Evolutionary conservation across 2,329 filamentous ascomycete species (phyloP).

Genomic region (Phoma sp.): DNA sequence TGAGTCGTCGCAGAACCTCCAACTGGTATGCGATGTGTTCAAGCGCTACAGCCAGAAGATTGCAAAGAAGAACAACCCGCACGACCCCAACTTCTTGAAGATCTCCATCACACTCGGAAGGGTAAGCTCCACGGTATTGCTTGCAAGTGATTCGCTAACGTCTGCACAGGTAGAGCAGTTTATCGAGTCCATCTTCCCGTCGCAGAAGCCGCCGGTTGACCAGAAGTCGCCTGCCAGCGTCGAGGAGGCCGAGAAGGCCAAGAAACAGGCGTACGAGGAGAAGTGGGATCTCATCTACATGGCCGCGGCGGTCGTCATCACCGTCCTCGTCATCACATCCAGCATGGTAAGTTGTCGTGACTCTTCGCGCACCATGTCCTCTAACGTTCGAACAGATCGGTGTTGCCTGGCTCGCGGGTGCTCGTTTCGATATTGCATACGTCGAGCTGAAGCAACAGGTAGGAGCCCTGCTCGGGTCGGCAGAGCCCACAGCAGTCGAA

Average conservation of each 20-base stretch:
- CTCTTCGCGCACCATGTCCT: background rate
- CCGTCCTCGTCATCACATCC: slow-evolving; percentile 73
- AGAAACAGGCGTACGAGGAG: slow-evolving; percentile 59
- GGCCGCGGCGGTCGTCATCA: slow-evolving; percentile 67
- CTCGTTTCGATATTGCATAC: slow-evolving; percentile 76
- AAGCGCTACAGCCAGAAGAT: slow-evolving; percentile 78
- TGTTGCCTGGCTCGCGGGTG: slow-evolving; percentile 78
- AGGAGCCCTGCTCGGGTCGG: slow-evolving; percentile 44
- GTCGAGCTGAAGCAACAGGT: slow-evolving; percentile 61
- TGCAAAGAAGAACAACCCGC: slow-evolving; percentile 90
- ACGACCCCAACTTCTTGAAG: slow-evolving; percentile 88
- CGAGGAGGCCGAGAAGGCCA: slow-evolving; percentile 63
- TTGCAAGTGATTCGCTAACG: slow-evolving; percentile 6
- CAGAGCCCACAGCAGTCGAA: slow-evolving; percentile 21
- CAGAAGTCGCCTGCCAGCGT: slow-evolving; percentile 46
- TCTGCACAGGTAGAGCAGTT: slow-evolving; percentile 83
- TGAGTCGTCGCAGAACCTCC: slow-evolving; percentile 89
- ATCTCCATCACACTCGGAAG: slow-evolving; percentile 91
- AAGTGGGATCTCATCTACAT: slow-evolving; percentile 67
- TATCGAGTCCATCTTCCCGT: slow-evolving; percentile 90
- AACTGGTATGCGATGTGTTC: slow-evolving; percentile 81
- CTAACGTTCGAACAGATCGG: slow-evolving; percentile 64
- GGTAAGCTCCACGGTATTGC: slow-evolving; percentile 55
- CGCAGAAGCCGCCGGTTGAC: slow-evolving; percentile 69
- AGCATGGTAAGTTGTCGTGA: slow-evolving; percentile 72